Evolutionary conservation across 2,329 filamentous ascomycete genomes (phyloP).

Genomic region (Cladorrhinum sp.): DNA sequence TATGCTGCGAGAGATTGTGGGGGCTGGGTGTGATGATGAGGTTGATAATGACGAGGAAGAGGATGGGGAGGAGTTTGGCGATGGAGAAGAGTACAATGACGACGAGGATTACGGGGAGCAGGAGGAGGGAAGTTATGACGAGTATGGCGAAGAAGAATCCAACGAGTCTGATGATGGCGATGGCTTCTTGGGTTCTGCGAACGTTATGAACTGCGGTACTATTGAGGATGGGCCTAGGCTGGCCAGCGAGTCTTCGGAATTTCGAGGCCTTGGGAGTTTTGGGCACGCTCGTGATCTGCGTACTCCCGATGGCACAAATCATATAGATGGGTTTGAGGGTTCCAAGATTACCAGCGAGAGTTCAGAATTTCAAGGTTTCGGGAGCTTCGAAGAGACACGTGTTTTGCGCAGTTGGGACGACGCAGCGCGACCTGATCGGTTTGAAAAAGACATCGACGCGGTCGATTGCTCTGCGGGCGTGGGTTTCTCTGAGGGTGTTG

Average conservation of each 20-base stretch:
- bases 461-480: too few relatives aligned
- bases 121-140: too few relatives aligned
- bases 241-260: not conserved
- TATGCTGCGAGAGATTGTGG: conserved; percentile 10
- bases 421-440: too few relatives aligned
- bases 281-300: too few relatives aligned
- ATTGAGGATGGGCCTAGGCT: not conserved
- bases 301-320: not conserved
- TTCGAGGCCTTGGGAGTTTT: not conserved
- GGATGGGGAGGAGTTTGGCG: not conserved
- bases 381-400: too few relatives aligned
- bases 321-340: not conserved
- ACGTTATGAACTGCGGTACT: not conserved
- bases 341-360: too few relatives aligned
- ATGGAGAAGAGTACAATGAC: not conserved
- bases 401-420: too few relatives aligned
- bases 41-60: not conserved
- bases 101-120: not conserved
- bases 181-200: not conserved
- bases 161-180: not conserved
- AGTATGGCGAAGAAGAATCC: not conserved
- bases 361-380: too few relatives aligned
- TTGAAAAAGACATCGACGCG: too few relatives aligned
- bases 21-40: not conserved
- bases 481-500: not conserved